phyloP scores from a whole-genome alignment of 441 rosid species.

The Biscutella laevigata region DNA sequence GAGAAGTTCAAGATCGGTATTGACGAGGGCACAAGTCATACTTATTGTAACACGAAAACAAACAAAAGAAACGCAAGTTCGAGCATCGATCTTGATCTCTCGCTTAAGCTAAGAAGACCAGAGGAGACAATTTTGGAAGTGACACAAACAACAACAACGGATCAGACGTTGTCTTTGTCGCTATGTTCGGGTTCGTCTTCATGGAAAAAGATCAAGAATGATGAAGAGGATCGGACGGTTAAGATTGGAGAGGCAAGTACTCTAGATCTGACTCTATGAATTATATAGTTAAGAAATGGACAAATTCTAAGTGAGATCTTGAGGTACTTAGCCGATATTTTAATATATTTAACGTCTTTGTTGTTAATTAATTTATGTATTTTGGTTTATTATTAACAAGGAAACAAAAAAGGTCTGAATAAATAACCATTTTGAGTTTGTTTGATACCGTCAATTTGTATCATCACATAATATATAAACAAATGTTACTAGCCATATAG shows the following conservation, averaged over 20 bases:
- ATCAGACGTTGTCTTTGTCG: constrained; percentile 51
- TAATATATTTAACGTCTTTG: constrained; percentile 18
- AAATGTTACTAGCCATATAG: constrained; percentile 8
- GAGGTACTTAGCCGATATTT: constrained; percentile 57
- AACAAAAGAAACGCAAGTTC: constrained; percentile 38
- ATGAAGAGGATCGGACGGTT: constrained; percentile 24
- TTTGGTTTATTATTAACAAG: constrained; percentile 14
- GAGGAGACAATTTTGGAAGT: constrained; percentile 24
- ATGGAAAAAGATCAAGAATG: constrained; percentile 30
- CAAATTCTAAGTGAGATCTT: constrained; percentile 89
- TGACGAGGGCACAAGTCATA: constrained; percentile 13
- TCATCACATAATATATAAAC: constrained; percentile 13
- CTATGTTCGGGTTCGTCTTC: constrained; percentile 42
- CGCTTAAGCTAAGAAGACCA: constrained; percentile 34
- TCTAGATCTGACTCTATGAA: constrained; percentile 95
- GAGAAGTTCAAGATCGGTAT: constrained; percentile 8
- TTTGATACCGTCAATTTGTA: constrained; percentile 26
- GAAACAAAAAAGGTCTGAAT: constrained; percentile 22
- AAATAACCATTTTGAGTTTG: constrained; percentile 23
- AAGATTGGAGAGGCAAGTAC: constrained; percentile 55
- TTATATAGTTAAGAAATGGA: constrained; percentile 21
- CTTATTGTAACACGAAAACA: constrained; percentile 17
- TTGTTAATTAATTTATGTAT: constrained; percentile 8
- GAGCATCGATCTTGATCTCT: constrained; percentile 44
- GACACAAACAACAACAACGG: constrained; percentile 26